These are phyloP conservation scores for Leptomonas pyrrhocoris DNA, from an alignment of 208 protist genomes.

Conservation along the genomic window DNA sequence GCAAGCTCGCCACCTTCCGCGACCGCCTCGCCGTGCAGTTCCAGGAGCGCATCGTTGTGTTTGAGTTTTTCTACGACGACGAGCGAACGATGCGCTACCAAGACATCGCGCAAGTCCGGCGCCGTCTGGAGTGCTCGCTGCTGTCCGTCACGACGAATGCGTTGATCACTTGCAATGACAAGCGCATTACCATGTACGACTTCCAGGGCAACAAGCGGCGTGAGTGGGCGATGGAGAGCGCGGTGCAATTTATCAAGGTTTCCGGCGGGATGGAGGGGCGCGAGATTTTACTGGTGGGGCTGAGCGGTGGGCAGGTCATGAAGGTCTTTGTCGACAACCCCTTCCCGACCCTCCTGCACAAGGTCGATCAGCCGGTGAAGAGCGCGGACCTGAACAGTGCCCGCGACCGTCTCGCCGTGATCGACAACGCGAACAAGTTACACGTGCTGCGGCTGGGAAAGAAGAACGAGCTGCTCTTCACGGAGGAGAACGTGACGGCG, in stretches of 20 bases:
- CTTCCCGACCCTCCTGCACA: constrained; percentile 93
- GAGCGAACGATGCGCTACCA: constrained; percentile 88
- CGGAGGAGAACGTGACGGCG: constrained; percentile 85
- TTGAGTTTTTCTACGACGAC: constrained; percentile 93
- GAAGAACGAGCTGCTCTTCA: constrained; percentile 90
- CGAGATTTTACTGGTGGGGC: constrained; percentile 94
- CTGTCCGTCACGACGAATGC: constrained; percentile 91
- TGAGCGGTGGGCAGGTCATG: constrained; percentile 89
- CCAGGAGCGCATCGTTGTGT: constrained; percentile 92
- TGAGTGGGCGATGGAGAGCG: constrained; percentile 95
- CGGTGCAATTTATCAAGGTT: constrained; percentile 95
- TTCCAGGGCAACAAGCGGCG: constrained; percentile 90
- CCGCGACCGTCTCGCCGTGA: constrained; percentile 92
- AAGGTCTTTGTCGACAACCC: constrained; percentile 97
- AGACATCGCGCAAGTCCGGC: constrained; percentile 91
- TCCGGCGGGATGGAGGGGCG: constrained; percentile 86
- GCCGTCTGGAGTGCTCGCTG: constrained; percentile 92
- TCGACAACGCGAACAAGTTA: constrained; percentile 91
- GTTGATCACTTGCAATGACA: constrained; percentile 91
- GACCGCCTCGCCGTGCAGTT: constrained; percentile 95
- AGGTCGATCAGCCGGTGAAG: constrained; percentile 70
- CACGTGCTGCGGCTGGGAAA: constrained; percentile 89
- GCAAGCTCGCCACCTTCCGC: constrained; percentile 94
- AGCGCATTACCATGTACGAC: constrained; percentile 89
- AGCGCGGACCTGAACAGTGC: constrained; percentile 92